Percentiles rank a stretch among this genome's conserved stretches.
Conservation (phyloP, 768 basidiomycete genomes). For the Pisolithus orientalis region DNA sequence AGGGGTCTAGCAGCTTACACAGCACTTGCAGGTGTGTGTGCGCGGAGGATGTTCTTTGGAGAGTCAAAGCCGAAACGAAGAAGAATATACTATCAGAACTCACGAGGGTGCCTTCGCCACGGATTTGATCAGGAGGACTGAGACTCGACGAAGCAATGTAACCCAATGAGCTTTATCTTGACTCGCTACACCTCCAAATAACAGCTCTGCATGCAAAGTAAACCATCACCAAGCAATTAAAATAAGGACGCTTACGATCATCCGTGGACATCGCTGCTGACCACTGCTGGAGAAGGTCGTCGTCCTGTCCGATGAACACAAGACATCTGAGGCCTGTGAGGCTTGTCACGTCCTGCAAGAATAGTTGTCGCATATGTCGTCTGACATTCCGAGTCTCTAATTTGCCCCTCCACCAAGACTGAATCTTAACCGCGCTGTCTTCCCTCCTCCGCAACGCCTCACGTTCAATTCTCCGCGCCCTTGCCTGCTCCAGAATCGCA, state of each 20-base stretch:
- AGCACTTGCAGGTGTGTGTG: constrained; percentile 46
- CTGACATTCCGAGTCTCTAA: constrained; percentile 36
- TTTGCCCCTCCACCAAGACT: constrained; percentile 64
- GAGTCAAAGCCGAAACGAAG: not conserved
- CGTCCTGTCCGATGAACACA: constrained; percentile 48
- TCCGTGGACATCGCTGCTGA: constrained; percentile 17
- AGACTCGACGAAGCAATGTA: constrained; percentile 47
- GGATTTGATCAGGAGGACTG: constrained; percentile 46
- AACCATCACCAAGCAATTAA: not conserved
- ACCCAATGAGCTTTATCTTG: constrained; percentile 47
- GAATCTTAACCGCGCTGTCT: constrained; percentile 56
- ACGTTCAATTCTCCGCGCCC: constrained; percentile 53
- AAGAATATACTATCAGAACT: constrained; percentile 16
- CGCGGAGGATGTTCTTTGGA: constrained; percentile 42
- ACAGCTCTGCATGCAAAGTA: constrained; percentile 25
- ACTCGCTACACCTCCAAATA: constrained; percentile 36
- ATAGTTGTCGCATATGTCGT: constrained; percentile 39
- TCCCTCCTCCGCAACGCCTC: constrained; percentile 46
- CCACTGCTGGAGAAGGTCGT: constrained; percentile 29
- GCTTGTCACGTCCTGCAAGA: constrained; percentile 46
- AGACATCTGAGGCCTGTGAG: constrained; percentile 59
- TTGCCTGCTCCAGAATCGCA: constrained; percentile 57
- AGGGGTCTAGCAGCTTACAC: constrained; percentile 36
- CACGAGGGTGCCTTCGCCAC: constrained; percentile 46
- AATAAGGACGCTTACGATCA: constrained; percentile 12